Conservation (phyloP, 1,284 basidiomycete genomes). For the Amylostereum chailletii region DNA sequence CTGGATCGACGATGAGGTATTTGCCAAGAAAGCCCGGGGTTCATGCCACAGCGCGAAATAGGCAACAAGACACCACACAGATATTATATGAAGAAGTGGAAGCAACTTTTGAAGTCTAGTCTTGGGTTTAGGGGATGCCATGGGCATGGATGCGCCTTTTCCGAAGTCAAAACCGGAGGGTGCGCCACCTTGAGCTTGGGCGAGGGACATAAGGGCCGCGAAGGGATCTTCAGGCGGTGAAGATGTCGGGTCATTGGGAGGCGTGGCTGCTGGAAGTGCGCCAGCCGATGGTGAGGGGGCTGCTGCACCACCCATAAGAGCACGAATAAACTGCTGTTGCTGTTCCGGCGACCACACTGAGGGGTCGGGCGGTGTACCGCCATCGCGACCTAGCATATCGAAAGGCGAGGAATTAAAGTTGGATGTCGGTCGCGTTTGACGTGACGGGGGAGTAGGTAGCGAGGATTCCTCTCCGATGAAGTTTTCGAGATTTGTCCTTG, state of each 20-base stretch:
- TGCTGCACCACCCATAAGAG: slow-evolving; percentile 39
- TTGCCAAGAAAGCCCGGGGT: slow-evolving; percentile 33
- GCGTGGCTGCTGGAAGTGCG: neutral
- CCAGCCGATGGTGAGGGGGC: neutral
- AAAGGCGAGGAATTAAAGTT: slow-evolving; percentile 8
- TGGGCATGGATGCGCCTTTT: slow-evolving; percentile 9
- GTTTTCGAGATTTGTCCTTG: slow-evolving; percentile 25
- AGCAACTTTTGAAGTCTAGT: slow-evolving; percentile 50
- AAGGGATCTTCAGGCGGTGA: slow-evolving; percentile 20
- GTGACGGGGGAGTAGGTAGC: slow-evolving; percentile 35
- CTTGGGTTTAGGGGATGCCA: slow-evolving; percentile 22
- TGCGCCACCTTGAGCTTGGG: slow-evolving; percentile 11
- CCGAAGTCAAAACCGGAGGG: slow-evolving; percentile 8
- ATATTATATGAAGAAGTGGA: slow-evolving; percentile 54
- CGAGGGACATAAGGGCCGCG: slow-evolving; percentile 22
- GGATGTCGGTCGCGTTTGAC: slow-evolving; percentile 14
- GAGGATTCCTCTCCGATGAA: slow-evolving; percentile 57
- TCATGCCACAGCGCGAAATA: slow-evolving; percentile 64
- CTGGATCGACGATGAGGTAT: slow-evolving; percentile 12
- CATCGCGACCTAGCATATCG: slow-evolving; percentile 12
- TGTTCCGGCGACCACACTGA: slow-evolving; percentile 58
- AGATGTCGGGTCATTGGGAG: neutral
- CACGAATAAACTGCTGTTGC: slow-evolving; percentile 55
- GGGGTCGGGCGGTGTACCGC: slow-evolving; percentile 30
- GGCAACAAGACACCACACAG: slow-evolving; percentile 52